Evolutionary conservation across 2,329 filamentous ascomycete genomes (phyloP).

Genomic region (Fusarium floridanum): DNA sequence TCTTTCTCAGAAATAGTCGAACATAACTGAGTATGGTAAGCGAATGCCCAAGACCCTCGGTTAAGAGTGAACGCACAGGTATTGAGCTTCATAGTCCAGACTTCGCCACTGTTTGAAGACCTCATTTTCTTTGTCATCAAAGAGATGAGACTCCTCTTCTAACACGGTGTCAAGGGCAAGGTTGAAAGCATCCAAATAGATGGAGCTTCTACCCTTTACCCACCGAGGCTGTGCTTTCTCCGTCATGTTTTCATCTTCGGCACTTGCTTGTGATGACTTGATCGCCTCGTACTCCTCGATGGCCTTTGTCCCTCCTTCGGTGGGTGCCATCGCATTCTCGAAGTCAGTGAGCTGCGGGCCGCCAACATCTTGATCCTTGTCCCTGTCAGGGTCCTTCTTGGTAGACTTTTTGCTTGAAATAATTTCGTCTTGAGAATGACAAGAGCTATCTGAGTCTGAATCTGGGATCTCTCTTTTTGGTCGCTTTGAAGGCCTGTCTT

Average conservation of each 20-base stretch:
- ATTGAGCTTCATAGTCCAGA: slow-evolving; percentile 87
- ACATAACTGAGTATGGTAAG: slow-evolving; percentile 75
- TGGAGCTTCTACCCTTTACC: slow-evolving; percentile 84
- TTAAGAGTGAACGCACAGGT: slow-evolving; percentile 72
- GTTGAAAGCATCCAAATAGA: slow-evolving; percentile 98
- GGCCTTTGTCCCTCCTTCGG: slow-evolving; percentile 76
- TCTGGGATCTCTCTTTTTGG: slow-evolving; percentile 45
- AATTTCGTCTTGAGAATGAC: slow-evolving; percentile 30
- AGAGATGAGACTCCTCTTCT: slow-evolving; percentile 88
- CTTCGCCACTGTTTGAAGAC: slow-evolving; percentile 83
- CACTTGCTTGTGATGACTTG: slow-evolving; percentile 65
- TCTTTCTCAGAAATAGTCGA: slow-evolving; percentile 91
- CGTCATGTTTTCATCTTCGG: slow-evolving; percentile 54
- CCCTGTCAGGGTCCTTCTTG: slow-evolving; percentile 37
- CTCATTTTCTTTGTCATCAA: slow-evolving; percentile 80
- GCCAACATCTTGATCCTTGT: slow-evolving; percentile 28
- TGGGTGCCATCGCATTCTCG: slow-evolving; percentile 73
- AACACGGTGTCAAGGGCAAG: slow-evolving; percentile 90
- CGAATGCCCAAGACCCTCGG: neutral
- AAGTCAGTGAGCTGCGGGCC: slow-evolving; percentile 48
- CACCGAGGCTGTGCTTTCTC: slow-evolving; percentile 64
- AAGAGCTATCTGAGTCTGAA: slow-evolving; percentile 42
- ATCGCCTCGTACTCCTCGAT: slow-evolving; percentile 84
- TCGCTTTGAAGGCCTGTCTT: slow-evolving; percentile 49
- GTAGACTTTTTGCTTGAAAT: neutral